A percentile compares a stretch with the other conserved stretches of the same genome.
Conservation (phyloP, 148 eudicot species). For the Bassia scoparia region DNA sequence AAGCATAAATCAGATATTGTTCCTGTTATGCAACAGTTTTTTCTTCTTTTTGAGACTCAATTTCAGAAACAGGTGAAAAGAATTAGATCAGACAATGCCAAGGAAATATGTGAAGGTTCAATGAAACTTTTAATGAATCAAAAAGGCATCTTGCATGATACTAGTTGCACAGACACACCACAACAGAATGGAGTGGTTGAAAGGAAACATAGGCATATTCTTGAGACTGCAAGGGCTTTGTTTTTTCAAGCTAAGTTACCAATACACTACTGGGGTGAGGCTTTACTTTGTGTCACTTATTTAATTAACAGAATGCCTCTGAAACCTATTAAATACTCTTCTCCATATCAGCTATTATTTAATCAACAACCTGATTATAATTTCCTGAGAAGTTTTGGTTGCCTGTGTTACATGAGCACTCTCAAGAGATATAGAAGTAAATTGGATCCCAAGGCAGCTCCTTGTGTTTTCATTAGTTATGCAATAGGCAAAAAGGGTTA, state of each 20-base stretch:
- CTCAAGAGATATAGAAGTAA: not conserved
- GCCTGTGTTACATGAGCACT: not conserved
- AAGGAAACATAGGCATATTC: not conserved
- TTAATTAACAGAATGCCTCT: not conserved
- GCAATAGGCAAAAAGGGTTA: not conserved
- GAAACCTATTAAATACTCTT: not conserved
- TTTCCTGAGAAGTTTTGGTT: not conserved
- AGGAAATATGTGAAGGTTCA: not conserved
- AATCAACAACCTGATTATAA: not conserved
- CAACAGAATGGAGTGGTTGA: constrained; percentile 11
- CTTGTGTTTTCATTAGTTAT: not conserved
- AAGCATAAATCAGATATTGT: not conserved
- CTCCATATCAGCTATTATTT: not conserved
- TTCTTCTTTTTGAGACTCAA: not conserved
- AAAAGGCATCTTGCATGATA: not conserved
- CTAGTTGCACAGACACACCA: not conserved
- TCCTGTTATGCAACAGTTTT: not conserved
- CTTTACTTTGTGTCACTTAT: not conserved
- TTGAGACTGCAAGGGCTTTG: not conserved
- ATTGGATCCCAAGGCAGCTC: not conserved
- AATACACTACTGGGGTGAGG: constrained; percentile 1
- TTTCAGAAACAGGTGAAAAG: not conserved
- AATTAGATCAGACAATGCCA: not conserved
- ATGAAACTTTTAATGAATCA: no score
- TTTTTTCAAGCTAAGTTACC: not conserved